Base-by-base conservation (phyloP, 169 alveolate species). In the Toxoplasma gondii region DNA sequence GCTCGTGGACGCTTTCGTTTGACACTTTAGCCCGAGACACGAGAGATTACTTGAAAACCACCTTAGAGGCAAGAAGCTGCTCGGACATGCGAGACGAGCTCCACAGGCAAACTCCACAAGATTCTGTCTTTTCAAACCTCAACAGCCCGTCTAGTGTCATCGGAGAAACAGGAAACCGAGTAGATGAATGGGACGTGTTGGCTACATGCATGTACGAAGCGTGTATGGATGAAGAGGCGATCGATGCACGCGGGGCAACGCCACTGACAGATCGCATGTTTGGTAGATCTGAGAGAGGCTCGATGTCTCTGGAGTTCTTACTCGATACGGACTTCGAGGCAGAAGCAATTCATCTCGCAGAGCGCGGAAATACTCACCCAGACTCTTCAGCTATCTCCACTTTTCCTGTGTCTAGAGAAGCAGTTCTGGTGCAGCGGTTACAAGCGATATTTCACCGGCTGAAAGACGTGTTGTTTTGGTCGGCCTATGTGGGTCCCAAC, bases 181-280 rank as follows among this genome's bases (percentile, higher is more conserved):
- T 41, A 43, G 90, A 82, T 36, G 90, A 82, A 27, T 82, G 90
- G 90, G 90, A 82, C 39, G 34, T 36, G 69, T 67, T 82, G 27
- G 67, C 67, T 31, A 24, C 90, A 82, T 82, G 90, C 90, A 41
- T 43, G 36, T 82, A 82, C 39, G 67, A 43, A 43, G 90, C 90
- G 5, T 82, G 90, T 24, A 82, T 82, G 90, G 90, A 82, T 36
- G 67, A 82, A 27, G 90, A 82, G 90, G 64, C 90, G n/a, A 38
- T 82, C 34, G 90, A 82, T 31, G 36, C 67, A 1, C 54, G 90
- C n/a, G 90, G 90, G 41, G 90, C 90, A 22, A 82, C 54, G 90
- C 90, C 90, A 1, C 90, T 82, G 2, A 41, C 67, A 29, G 90
- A 22, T 82, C 69, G n/a, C 44, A 82, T 82, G 90, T 82, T 82